Conservation (phyloP, 768 basidiomycete species). For the Cytidiella melzeri region DNA sequence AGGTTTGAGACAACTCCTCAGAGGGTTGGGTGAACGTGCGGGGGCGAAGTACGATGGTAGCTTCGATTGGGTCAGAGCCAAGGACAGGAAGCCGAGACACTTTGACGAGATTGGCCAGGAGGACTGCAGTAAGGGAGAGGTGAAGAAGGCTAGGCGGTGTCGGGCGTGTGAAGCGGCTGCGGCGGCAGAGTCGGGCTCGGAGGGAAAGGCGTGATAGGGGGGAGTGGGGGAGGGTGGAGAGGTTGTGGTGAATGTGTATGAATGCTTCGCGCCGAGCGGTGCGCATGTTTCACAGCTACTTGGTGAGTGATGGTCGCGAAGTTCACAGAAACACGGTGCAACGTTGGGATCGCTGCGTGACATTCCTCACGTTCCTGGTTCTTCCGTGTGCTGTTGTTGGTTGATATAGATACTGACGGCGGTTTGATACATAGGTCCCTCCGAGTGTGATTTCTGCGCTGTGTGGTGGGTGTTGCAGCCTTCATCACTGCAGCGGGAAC, state of each 20-base stretch:
- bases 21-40: constrained; percentile 31
- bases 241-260: not conserved
- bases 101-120: not conserved
- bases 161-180: not conserved
- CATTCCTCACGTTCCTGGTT: no score
- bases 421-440: no score
- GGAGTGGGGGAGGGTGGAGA: not conserved
- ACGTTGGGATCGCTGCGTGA: no score
- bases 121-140: not conserved
- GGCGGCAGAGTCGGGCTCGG: not conserved
- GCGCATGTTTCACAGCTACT: no score
- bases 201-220: not conserved
- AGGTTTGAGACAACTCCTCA: constrained; percentile 70
- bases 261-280: not conserved
- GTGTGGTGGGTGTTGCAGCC: no score
- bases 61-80: constrained; percentile 23
- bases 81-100: not conserved
- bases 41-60: constrained; percentile 23
- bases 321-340: no score
- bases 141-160: not conserved
- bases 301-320: no score
- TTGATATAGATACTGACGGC: no score
- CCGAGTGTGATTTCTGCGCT: no score
- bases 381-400: no score
- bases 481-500: no score